Evolutionary conservation across 2,329 filamentous ascomycete species (phyloP).

Genomic region (Fusarium tuaranense): DNA sequence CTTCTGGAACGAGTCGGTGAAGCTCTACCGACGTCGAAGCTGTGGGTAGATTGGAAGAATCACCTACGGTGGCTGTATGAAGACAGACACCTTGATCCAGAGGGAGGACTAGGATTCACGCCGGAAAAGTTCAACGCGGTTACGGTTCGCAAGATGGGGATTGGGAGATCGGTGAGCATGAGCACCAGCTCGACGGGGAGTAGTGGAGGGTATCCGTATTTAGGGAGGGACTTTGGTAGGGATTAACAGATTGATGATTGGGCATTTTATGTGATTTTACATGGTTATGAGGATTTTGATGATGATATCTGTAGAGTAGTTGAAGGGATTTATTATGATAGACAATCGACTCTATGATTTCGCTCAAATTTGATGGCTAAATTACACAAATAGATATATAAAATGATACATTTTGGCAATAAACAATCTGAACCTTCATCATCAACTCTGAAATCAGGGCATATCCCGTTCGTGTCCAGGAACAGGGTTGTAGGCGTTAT

Average conservation of each 20-base stretch:
- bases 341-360: background rate
- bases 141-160: constrained; percentile 11
- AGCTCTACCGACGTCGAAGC: background rate
- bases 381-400: background rate
- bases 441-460: background rate
- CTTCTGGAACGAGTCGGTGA: constrained; percentile 17
- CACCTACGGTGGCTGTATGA: constrained; percentile 16
- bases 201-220: background rate
- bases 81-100: constrained; percentile 14
- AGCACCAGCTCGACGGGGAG: constrained; percentile 20
- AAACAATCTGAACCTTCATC: background rate
- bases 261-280: background rate
- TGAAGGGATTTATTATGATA: background rate
- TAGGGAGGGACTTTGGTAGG: background rate
- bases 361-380: background rate
- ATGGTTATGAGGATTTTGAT: background rate
- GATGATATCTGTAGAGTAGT: background rate
- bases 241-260: background rate
- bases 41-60: constrained; percentile 17
- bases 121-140: constrained; percentile 17
- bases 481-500: background rate
- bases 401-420: background rate
- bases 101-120: constrained; percentile 24
- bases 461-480: background rate
- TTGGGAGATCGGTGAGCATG: constrained; percentile 21